Evolutionary conservation across 768 basidiomycete genomes (phyloP).

Genomic region (Phylloporus rhodoxanthus): DNA sequence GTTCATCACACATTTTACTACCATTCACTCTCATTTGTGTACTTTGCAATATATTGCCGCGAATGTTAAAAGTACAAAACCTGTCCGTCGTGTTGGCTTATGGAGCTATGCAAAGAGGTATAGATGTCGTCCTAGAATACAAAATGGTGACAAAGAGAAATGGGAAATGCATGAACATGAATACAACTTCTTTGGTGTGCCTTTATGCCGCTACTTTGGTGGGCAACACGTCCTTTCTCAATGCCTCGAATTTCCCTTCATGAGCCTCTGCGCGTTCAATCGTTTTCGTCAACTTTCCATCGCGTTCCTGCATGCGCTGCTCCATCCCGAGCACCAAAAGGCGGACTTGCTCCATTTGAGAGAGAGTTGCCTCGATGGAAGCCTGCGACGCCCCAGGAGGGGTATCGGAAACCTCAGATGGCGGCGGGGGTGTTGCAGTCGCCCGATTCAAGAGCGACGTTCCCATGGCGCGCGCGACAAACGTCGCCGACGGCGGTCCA

Average conservation of each 20-base stretch:
- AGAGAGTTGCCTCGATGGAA: slow-evolving; percentile 38
- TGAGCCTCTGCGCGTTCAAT: slow-evolving; percentile 59
- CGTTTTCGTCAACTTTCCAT: slow-evolving; percentile 55
- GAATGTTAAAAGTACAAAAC: slow-evolving; percentile 14
- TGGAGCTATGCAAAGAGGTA: slow-evolving; percentile 8
- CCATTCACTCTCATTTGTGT: slow-evolving; percentile 27
- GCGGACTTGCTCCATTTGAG: slow-evolving; percentile 65
- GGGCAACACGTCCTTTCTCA: slow-evolving; percentile 37
- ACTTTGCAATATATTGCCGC: slow-evolving; percentile 24
- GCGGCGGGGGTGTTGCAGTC: slow-evolving; percentile 14
- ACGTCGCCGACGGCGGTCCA: slow-evolving; percentile 27
- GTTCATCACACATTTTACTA: slow-evolving; percentile 23
- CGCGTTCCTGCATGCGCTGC: slow-evolving; percentile 56
- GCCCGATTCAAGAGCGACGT: slow-evolving; percentile 24
- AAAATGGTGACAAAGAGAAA: slow-evolving; percentile 9
- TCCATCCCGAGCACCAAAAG: slow-evolving; percentile 72
- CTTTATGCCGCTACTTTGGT: slow-evolving; percentile 15
- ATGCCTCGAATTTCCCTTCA: slow-evolving; percentile 45
- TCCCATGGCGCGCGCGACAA: slow-evolving; percentile 25
- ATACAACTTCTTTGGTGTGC: not conserved
- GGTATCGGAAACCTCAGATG: slow-evolving; percentile 14
- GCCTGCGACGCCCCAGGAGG: slow-evolving; percentile 17
- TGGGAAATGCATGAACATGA: slow-evolving; percentile 9
- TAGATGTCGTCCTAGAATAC: slow-evolving; percentile 21
- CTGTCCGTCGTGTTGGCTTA: not conserved